Base-by-base conservation (phyloP, 768 basidiomycete genomes). In the Leccinum ochraceum region DNA sequence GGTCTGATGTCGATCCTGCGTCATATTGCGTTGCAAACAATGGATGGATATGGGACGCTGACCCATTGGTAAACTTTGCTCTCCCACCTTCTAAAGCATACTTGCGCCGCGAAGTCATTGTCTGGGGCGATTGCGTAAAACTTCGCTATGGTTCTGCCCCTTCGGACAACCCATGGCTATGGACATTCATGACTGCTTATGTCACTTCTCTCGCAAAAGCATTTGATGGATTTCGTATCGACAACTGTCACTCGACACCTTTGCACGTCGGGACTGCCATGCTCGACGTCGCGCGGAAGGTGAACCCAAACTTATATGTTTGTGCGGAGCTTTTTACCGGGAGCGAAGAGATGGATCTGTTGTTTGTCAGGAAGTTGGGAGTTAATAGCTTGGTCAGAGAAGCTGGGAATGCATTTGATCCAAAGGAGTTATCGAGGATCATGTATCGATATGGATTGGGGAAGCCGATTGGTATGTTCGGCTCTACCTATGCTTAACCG, bases 191-290 rank as follows among this genome's bases (percentile, higher is more conserved):
- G 86, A 88, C 82, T 11, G 77, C 80, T 56, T 98, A 99, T 66
- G 92, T 95, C 59, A 82, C 81, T 53, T 80, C 81, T 9, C 87
- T 98, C 28, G 97, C 96, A 0, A 77, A 76, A 42, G 83, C 84
- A 8, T 99, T 98, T 71, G 90, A 98, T 61, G 97, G 97, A 10
- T 99, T 99, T 83, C 86, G 97, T 30, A 89, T 99, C 67, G 97
- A 99, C 76, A 99, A 99, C 71, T 97, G 94, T 63, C 96, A 99
- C 76, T 98, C 96, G 4, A 99, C 97, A 0, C 97, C 97, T 14
- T 76, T 98, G 36, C 86, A 93, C 65, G 94, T 98, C n/a, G 97
- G 97, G n/a, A 88, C 89, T n/a, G 80, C 81, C 50, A 88, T 99
- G 79, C 86, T 99, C 37, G 97, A 99, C 71, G 87, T 88, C 17